These are phyloP conservation scores for Diaporthe nobilis DNA, from an alignment of 2,329 filamentous ascomycete genomes.

Conservation along the genomic window DNA sequence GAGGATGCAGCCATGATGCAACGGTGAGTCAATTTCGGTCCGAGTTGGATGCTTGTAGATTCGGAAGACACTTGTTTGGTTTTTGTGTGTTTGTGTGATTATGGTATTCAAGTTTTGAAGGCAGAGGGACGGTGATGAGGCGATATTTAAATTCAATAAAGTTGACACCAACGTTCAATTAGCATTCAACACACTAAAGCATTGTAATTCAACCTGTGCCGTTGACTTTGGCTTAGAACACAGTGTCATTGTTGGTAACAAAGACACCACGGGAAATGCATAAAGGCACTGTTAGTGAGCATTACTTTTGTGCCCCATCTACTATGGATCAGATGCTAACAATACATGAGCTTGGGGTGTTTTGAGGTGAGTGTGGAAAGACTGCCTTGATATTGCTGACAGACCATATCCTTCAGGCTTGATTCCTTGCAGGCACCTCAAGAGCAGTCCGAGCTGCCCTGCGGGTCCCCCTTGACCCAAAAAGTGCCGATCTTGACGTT, in stretches of 20 bases:
- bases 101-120: fast-evolving
- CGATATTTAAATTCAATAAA: background rate
- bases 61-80: background rate
- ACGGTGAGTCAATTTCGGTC: background rate
- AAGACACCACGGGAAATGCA: background rate
- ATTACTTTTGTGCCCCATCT: fast-evolving
- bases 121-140: background rate
- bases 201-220: too few relatives aligned
- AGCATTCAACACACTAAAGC: background rate
- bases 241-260: background rate
- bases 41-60: too few relatives aligned
- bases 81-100: background rate
- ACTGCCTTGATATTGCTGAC: background rate
- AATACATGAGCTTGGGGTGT: background rate
- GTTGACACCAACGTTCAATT: background rate
- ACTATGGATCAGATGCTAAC: background rate
- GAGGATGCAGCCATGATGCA: background rate
- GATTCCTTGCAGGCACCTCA: background rate
- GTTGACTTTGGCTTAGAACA: background rate
- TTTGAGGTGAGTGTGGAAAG: background rate
- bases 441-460: background rate
- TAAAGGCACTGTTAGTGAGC: too few relatives aligned
- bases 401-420: background rate
- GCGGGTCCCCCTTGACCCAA: background rate
- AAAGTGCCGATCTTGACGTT: background rate